These are phyloP conservation scores for Halophytophthora batemanensis DNA, from an alignment of 352 stramenopile genomes.

Conservation along the genomic window DNA sequence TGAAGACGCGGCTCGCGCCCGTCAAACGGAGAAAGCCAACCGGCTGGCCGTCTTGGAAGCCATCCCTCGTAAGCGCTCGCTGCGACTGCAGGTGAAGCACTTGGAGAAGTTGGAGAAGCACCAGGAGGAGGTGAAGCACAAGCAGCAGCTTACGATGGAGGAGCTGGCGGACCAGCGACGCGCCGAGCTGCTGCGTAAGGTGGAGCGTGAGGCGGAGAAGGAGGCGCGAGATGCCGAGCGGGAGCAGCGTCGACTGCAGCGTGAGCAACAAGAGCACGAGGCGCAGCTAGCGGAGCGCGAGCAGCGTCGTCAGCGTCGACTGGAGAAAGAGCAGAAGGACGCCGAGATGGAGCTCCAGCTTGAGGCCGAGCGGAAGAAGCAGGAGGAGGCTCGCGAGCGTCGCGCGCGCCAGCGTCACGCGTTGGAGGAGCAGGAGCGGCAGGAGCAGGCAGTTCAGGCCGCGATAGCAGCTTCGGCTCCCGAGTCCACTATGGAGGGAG, in stretches of 20 bases:
- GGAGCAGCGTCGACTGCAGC: slow-evolving; percentile 43
- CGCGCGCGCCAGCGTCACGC: slow-evolving; percentile 47
- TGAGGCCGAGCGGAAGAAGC: slow-evolving; percentile 39
- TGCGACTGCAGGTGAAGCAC: slow-evolving; percentile 85
- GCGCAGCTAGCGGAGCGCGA: slow-evolving; percentile 50
- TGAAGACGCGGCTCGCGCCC: slow-evolving; percentile 43
- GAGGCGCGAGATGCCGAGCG: slow-evolving; percentile 50
- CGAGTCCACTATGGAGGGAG: not conserved
- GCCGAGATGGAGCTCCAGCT: slow-evolving; percentile 36
- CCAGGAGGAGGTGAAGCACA: slow-evolving; percentile 48
- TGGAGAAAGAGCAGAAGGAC: slow-evolving; percentile 62
- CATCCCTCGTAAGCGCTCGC: slow-evolving; percentile 78
- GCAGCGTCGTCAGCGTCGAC: slow-evolving; percentile 45
- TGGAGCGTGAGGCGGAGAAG: slow-evolving; percentile 62
- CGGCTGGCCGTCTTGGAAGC: slow-evolving; percentile 77
- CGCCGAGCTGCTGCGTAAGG: slow-evolving; percentile 60
- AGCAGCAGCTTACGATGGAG: slow-evolving; percentile 55
- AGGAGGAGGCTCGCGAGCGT: slow-evolving; percentile 49
- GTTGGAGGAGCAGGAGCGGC: slow-evolving; percentile 22
- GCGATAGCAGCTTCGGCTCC: not conserved
- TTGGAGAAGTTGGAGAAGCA: slow-evolving; percentile 77
- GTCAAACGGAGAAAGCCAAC: slow-evolving; percentile 70
- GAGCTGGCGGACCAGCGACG: slow-evolving; percentile 71
- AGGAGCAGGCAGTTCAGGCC: slow-evolving; percentile 17
- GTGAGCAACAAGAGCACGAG: slow-evolving; percentile 58